A percentile compares a stretch with the other conserved stretches of the same genome.
phyloP scores from a whole-genome alignment of 371 early-diverging fungal species.

The Syncephalastrum sp. region DNA sequence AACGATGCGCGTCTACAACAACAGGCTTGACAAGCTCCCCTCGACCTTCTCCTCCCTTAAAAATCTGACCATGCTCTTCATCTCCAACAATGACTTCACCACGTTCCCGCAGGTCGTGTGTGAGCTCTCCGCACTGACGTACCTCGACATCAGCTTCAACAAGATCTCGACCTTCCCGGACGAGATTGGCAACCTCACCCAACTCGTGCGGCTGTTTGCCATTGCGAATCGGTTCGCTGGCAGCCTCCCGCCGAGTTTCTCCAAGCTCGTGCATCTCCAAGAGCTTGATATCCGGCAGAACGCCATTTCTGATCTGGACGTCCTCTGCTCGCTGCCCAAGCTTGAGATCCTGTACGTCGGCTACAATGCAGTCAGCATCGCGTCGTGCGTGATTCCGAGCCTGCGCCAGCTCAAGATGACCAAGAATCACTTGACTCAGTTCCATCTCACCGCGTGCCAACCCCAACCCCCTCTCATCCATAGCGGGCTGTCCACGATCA shows the following conservation, averaged over 20 bases:
- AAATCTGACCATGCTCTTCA: conserved; percentile 60
- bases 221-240: conserved; percentile 76
- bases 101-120: conserved; percentile 65
- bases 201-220: conserved; percentile 59
- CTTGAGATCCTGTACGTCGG: conserved; percentile 65
- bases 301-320: conserved; percentile 61
- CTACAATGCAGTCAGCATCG: conserved; percentile 62
- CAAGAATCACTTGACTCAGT: conserved; percentile 61
- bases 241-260: conserved; percentile 60
- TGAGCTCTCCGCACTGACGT: conserved; percentile 53
- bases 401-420: conserved; percentile 43
- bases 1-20: conserved; percentile 69
- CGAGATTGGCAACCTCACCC: conserved; percentile 64
- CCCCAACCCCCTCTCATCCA: not conserved
- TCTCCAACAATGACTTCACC: conserved; percentile 79
- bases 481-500: not conserved
- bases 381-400: conserved; percentile 20
- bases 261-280: conserved; percentile 55
- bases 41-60: conserved; percentile 53
- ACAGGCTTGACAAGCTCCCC: conserved; percentile 68
- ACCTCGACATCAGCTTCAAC: conserved; percentile 85
- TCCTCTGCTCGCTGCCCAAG: conserved; percentile 52
- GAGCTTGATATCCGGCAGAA: conserved; percentile 81
- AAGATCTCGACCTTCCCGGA: conserved; percentile 74
- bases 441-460: conserved; percentile 25